Conservation (phyloP, 208 protist genomes). For the Leishmania mexicana region DNA sequence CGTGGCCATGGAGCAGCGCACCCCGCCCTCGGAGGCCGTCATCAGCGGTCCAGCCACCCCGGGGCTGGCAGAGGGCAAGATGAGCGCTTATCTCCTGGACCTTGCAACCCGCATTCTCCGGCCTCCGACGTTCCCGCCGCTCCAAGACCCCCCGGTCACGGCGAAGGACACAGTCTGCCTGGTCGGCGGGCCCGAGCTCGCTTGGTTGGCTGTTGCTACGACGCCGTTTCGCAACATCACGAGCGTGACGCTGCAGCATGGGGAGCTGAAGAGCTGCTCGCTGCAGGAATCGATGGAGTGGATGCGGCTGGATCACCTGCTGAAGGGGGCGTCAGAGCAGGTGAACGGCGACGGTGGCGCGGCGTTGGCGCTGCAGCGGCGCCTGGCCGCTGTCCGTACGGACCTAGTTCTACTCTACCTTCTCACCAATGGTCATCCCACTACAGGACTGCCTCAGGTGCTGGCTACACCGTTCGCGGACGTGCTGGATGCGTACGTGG, state of each 20-base stretch:
- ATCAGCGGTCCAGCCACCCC: conserved; percentile 56
- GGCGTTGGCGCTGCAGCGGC: conserved; percentile 18
- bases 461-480: conserved; percentile 54
- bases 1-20: conserved; percentile 42
- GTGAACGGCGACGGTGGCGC: not conserved
- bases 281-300: conserved; percentile 66
- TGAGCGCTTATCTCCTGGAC: conserved; percentile 75
- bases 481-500: conserved; percentile 61
- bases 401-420: conserved; percentile 74
- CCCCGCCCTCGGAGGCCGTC: conserved; percentile 52
- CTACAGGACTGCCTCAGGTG: conserved; percentile 45
- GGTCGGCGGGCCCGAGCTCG: conserved; percentile 62
- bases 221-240: conserved; percentile 81
- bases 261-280: conserved; percentile 66
- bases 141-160: conserved; percentile 25
- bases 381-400: conserved; percentile 52
- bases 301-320: conserved; percentile 59
- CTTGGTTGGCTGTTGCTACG: conserved; percentile 52
- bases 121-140: conserved; percentile 19
- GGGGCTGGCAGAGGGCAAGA: conserved; percentile 71
- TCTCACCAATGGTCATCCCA: conserved; percentile 50
- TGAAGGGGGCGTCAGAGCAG: conserved; percentile 11
- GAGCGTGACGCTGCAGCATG: conserved; percentile 49
- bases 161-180: conserved; percentile 66
- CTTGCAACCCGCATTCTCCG: conserved; percentile 54